Base-by-base conservation (phyloP, 2,329 filamentous ascomycete species). In the Stagonosporopsis chrysanthemi region DNA sequence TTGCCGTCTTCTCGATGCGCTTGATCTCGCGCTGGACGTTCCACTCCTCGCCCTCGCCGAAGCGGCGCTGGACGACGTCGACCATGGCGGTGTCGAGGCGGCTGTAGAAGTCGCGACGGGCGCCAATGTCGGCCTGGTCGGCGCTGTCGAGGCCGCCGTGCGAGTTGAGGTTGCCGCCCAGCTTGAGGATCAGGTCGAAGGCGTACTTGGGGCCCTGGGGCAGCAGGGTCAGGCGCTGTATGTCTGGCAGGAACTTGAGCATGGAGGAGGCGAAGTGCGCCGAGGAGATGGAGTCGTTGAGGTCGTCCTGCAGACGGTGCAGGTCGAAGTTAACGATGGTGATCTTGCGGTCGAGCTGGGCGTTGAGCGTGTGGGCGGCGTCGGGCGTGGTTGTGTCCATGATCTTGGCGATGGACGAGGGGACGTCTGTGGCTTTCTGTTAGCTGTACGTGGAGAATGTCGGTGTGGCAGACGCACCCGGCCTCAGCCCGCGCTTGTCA, bases 261-360 rank as follows among this genome's bases (percentile, higher is more conserved):
- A 84, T 83, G 64, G 81, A 81, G 14, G 80, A 80, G 50, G 79
- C 80, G 70, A 84, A 84, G 63, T 82, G 82, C 4, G 81, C 77
- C 5, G 80, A 80, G 19, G 80, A 81, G 48, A 84, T 81, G 49
- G 79, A 81, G 67, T 83, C 81, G 72, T 83, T 83, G 63, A 84
- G 78, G 64, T 83, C 81, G 70, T 84, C 82, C 69, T 84, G 82
- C 43, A 84, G 77, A 48, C 82, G 80, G 75, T 84, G 82, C 3
- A 84, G 80, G 67, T 84, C 82, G 68, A 83, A 83, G 75, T 84
- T 84, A 52, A 84, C 81, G 52, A 84, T 83, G 35, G 82, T 84
- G 74, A 84, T 84, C 65, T 84, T 84, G 77, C 82, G 82, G 71
- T 84, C 82, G 59, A 84, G 80, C 67, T 84, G 82, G n/a, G 81